These are phyloP conservation scores for Clarkia xantiana DNA, from an alignment of 345 rosid genomes.

Conservation along the genomic window DNA sequence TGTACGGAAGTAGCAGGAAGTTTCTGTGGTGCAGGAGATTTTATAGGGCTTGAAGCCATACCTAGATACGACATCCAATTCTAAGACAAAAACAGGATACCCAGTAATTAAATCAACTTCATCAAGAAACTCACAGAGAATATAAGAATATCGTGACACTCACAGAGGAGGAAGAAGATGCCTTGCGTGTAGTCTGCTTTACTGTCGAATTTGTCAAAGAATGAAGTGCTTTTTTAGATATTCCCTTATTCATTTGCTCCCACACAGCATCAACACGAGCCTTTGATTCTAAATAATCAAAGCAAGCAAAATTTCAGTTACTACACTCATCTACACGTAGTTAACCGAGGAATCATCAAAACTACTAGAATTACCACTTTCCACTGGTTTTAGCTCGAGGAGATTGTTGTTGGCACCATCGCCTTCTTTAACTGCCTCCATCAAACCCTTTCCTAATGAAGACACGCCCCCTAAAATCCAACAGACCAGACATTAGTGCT, in stretches of 20 bases:
- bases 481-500: too few species aligned
- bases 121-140: background rate
- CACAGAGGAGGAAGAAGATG: conserved; percentile 26
- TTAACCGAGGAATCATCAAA: background rate
- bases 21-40: conserved; percentile 7
- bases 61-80: conserved; percentile 41
- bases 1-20: conserved; percentile 5
- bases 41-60: conserved; percentile 18
- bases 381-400: conserved; percentile 14
- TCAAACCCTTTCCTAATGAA: background rate
- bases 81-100: conserved; percentile 10
- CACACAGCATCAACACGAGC: conserved; percentile 37
- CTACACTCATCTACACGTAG: conserved; percentile 1
- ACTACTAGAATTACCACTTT: conserved; percentile 13
- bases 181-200: conserved; percentile 15
- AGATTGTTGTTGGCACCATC: conserved; percentile 7
- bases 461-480: too few species aligned
- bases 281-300: conserved; percentile 18
- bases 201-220: conserved; percentile 17
- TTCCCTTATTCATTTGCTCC: conserved; percentile 58
- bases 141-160: conserved; percentile 7
- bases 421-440: conserved; percentile 15
- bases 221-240: conserved; percentile 15
- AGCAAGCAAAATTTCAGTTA: background rate
- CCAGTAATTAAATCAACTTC: background rate